These are phyloP conservation scores for Kwoniella mangroviensis DNA, from an alignment of 768 basidiomycete species.

Conservation along the genomic window DNA sequence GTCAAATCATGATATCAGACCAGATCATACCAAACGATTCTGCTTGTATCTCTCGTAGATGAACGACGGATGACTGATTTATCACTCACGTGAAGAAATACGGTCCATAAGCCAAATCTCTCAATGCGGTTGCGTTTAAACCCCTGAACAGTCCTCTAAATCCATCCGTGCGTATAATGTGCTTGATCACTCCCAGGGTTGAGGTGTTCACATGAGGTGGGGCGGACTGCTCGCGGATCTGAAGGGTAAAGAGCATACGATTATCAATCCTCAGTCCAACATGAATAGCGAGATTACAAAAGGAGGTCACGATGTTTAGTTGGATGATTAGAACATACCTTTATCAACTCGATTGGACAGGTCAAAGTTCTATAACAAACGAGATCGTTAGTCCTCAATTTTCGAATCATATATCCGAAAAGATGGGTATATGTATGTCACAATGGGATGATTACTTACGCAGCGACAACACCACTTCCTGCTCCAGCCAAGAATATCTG, in stretches of 20 bases:
- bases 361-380: conserved; percentile 67
- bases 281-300: neutral
- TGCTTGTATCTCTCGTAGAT: no score
- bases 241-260: neutral
- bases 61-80: no score
- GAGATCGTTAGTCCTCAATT: no score
- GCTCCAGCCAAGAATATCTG: conserved; percentile 80
- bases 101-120: conserved; percentile 82
- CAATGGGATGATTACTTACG: conserved; percentile 63
- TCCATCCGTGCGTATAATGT: conserved; percentile 66
- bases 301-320: conserved; percentile 60
- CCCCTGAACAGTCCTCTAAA: conserved; percentile 77
- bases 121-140: conserved; percentile 69
- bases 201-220: conserved; percentile 51
- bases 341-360: conserved; percentile 83
- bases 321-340: conserved; percentile 64
- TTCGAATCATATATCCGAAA: neutral
- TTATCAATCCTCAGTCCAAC: no score
- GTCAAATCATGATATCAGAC: neutral
- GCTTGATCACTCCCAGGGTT: conserved; percentile 64
- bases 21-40: no score
- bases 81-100: conserved; percentile 77
- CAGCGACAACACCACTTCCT: conserved; percentile 75
- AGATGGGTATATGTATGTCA: neutral
- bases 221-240: conserved; percentile 60